A percentile compares a stretch with the other conserved stretches of the same genome.
Evolutionary conservation across 257 asterid genomes (phyloP).

Genomic region (Coffea canephora): DNA sequence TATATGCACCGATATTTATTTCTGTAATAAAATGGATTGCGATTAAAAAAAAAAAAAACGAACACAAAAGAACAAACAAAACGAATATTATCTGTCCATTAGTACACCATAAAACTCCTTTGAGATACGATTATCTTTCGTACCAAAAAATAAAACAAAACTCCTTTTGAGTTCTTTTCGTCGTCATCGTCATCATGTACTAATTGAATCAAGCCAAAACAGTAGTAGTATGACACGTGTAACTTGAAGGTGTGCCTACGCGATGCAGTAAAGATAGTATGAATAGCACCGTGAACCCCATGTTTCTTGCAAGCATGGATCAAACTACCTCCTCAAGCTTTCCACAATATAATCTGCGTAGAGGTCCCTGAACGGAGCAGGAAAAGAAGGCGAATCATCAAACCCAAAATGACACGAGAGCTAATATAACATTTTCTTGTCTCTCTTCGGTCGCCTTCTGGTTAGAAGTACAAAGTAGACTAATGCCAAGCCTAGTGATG

Average conservation of each 20-base stretch:
- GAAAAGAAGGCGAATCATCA: neutral
- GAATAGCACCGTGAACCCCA: neutral
- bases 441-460: neutral
- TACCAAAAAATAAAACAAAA: neutral
- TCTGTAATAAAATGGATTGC: no score
- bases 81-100: neutral
- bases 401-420: neutral
- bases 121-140: no score
- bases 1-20: no score
- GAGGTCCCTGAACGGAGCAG: conserved; percentile 48
- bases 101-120: neutral
- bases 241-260: neutral
- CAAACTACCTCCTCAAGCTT: conserved; percentile 69
- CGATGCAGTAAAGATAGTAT: neutral
- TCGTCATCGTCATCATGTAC: neutral
- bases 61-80: neutral
- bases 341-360: conserved; percentile 82
- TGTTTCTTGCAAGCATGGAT: conserved; percentile 9
- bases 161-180: conserved; percentile 14
- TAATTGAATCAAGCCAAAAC: neutral
- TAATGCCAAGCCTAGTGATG: neutral
- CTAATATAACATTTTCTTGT: neutral
- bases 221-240: neutral
- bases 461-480: neutral
- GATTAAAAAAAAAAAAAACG: no score